Base-by-base conservation (phyloP, 176 grass and related monocot genomes). In the Paspalum notatum region DNA sequence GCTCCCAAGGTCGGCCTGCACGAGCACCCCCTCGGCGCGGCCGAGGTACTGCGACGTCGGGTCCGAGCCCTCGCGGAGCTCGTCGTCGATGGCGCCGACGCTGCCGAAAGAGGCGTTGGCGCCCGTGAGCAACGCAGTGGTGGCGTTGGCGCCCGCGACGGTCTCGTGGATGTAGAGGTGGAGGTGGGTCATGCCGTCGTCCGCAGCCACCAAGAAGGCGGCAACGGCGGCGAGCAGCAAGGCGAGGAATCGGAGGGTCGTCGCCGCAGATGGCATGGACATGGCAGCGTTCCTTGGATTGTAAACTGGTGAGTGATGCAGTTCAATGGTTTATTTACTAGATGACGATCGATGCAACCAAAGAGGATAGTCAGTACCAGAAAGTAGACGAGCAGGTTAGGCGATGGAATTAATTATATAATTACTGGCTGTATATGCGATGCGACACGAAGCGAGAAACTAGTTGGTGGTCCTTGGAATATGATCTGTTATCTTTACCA, bases 121-220 rank as follows among this genome's bases (percentile, higher is more conserved):
- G 47, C 8, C 45, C 4, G 4, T 12, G 21, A 83, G 9, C n/a
- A 15, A 24, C 71, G 20, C 40, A 49, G 49, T 1, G 8, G 62
- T 84, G 61, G 82, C 72, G 82, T 74, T 74, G 72, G 72, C 6
- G 22, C 80, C 80, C 14, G 21, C 13, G 70, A 56, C 20, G 18
- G 71, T 83, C 81, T 66, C 60, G 71, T 84, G 82, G 62, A 84
- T 76, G 82, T 84, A 76, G 51, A 84, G 39, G 18, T 67, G 82
- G 72, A 84, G 62, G 82, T 76, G 72, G 8, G 82, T 84, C 24
- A 26, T 75, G 66, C 79, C 79, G 9, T 25, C 46, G 12, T 32
- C 62, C n/a, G n/a, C 48, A 2, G 16, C 60, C 40, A 4, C 60
- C 14, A 16, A 9, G 7, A 18, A 13, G 1, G 57, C 60, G 2